A percentile compares a stretch with the other conserved stretches of the same genome.
Conservation (phyloP, 371 early-diverging fungal species). For the Mucor plumbeus region DNA sequence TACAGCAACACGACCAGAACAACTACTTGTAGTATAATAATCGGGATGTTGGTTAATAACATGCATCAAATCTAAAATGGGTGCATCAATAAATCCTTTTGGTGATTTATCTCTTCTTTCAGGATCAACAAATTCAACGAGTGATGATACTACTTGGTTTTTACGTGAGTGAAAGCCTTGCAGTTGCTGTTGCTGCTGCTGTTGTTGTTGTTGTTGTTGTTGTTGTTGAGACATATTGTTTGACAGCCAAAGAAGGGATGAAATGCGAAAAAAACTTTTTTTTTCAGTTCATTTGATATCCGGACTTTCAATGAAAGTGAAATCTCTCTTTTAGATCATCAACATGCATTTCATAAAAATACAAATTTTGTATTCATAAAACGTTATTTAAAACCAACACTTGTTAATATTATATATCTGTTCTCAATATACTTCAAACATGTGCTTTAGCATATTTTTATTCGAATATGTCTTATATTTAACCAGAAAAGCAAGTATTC, state of each 20-base stretch:
- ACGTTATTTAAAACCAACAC: no score
- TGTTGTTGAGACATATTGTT: conserved; percentile 5
- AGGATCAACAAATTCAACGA: conserved; percentile 59
- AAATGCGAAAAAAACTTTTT: not conserved
- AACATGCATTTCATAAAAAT: no score
- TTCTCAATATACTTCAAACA: no score
- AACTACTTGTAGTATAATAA: conserved; percentile 68
- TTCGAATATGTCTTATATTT: no score
- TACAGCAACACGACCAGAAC: conserved; percentile 65
- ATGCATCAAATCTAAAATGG: conserved; percentile 65
- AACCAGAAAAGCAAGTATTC: no score
- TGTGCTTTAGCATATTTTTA: no score
- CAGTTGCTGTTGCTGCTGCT: not conserved
- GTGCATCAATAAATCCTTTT: conserved; percentile 68
- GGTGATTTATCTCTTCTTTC: conserved; percentile 66
- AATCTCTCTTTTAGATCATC: no score
- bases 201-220: not conserved
- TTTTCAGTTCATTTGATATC: not conserved
- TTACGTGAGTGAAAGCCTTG: conserved; percentile 37
- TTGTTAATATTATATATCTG: no score
- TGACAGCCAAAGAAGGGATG: conserved; percentile 3
- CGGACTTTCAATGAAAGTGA: no score
- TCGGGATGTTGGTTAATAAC: conserved; percentile 72
- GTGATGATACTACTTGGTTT: conserved; percentile 44
- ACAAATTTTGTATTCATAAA: no score